Evolutionary conservation across 2,329 filamentous ascomycete species (phyloP).

Genomic region (Tolypocladium inflatum): DNA sequence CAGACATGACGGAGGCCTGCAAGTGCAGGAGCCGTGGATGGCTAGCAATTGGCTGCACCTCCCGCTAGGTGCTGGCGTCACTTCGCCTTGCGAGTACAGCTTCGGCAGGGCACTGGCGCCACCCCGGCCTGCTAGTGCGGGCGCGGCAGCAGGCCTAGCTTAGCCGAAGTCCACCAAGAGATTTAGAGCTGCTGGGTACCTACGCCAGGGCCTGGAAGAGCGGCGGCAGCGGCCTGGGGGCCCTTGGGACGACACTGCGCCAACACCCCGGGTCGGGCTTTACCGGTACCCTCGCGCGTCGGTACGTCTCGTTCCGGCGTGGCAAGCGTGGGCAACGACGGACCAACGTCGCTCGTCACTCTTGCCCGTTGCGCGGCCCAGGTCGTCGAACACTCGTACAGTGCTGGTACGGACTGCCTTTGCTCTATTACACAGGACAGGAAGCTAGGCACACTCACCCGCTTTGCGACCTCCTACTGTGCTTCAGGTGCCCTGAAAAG

Average conservation of each 20-base stretch:
- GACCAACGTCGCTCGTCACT: background rate
- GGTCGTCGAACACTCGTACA: background rate
- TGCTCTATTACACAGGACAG: background rate
- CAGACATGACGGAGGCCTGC: background rate
- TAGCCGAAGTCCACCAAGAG: conserved; percentile 1
- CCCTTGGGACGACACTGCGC: background rate
- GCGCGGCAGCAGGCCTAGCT: conserved; percentile 2
- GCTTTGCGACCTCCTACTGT: background rate
- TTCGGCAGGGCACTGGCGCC: background rate
- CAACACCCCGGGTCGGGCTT: background rate
- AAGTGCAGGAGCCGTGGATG: background rate
- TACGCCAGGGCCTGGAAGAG: background rate
- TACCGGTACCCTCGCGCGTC: background rate
- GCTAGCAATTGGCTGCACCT: background rate
- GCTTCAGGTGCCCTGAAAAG: background rate
- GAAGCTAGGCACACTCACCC: background rate
- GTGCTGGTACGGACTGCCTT: background rate
- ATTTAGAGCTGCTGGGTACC: background rate
- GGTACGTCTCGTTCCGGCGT: background rate
- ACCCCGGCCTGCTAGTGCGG: background rate
- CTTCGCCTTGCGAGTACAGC: background rate
- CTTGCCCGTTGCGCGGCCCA: background rate
- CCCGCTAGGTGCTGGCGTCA: background rate
- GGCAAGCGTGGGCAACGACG: background rate
- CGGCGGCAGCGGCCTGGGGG: no score